Percentiles rank a stretch among this genome's conserved stretches.
Conservation (phyloP, 345 rosid genomes). For the Aethionema arabicum region DNA sequence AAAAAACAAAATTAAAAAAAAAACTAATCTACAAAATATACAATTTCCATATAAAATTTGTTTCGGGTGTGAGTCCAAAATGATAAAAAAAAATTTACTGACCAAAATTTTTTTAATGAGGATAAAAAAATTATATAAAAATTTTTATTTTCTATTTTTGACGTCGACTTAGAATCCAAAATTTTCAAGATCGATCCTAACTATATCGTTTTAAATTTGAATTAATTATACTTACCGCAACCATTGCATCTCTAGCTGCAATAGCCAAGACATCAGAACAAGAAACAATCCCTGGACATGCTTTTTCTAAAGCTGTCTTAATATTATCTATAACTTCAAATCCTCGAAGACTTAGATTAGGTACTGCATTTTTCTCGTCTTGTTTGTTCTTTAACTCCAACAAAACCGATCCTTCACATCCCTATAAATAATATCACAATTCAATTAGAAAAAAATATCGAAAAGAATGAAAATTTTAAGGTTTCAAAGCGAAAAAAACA, state of each 20-base stretch:
- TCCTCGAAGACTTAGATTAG: constrained; percentile 64
- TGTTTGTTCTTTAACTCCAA: constrained; percentile 47
- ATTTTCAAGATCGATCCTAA: too few relatives aligned
- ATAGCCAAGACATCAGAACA: constrained; percentile 75
- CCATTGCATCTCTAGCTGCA: constrained; percentile 58
- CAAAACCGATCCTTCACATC: constrained; percentile 81
- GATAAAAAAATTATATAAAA: too few relatives aligned
- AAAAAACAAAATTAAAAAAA: neutral
- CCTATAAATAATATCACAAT: constrained; percentile 41
- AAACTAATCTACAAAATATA: neutral
- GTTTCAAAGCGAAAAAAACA: neutral
- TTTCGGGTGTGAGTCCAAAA: too few relatives aligned
- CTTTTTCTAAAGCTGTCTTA: constrained; percentile 59
- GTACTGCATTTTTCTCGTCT: constrained; percentile 51
- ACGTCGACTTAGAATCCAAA: too few relatives aligned
- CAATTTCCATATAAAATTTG: neutral
- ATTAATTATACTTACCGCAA: constrained; percentile 44
- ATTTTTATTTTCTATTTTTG: too few relatives aligned
- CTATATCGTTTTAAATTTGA: too few relatives aligned
- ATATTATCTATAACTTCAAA: constrained; percentile 55
- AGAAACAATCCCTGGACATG: constrained; percentile 74
- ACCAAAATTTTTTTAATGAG: too few relatives aligned
- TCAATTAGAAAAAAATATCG: neutral
- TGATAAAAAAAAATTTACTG: too few relatives aligned
- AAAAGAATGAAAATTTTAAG: neutral